Base-by-base conservation (phyloP, 768 basidiomycete genomes). In the Lentinula aciculospora region DNA sequence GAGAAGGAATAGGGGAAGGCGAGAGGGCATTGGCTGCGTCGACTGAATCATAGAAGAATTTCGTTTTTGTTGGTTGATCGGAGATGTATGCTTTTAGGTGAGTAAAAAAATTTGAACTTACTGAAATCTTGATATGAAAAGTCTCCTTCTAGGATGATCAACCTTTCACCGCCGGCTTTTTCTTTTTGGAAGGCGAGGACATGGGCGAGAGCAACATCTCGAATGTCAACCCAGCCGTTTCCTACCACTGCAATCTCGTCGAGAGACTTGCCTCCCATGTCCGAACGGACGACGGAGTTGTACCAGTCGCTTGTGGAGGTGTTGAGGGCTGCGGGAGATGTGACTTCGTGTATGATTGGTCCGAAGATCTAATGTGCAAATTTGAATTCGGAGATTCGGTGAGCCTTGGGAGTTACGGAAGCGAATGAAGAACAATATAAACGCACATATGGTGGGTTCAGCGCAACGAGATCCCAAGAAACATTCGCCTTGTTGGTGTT, bases 161-260 rank as follows among this genome's bases (percentile, higher is more conserved):
- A 77, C 39, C 85, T 70, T 50, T 85, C 72, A 1, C 81, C 81
- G 3, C 75, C 74, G 0, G 83, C 83, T 8, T 75, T 74, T 4
- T 71, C 69, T 21, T 69, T 76, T 51, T 74, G 71, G 10, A 88
- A 69, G 3, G 83, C 80, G 3, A 68, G 66, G 1, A 75, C 73
- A 62, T 88, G 85, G 0, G 80, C 83, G 15, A 71, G 67, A 0
- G 80, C 83, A 31, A 81, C 65, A 62, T 84, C 81, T 17, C 77
- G 72, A 2, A 81, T 78, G 53, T 82, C 76, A 23, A 79, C 57
- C 71, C 72, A 80, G 31, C 61, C 61, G 1, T 64, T 61, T 4
- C 69, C 68, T 17, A 62, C 56, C 17, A 63, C 56, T 23, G 63
- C 63, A 32, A 68, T 59, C 31, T 63, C 57, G 31, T 68, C 66